phyloP scores from a whole-genome alignment of 192 early-diverging fungal genomes.

The Coemansia sp. region DNA sequence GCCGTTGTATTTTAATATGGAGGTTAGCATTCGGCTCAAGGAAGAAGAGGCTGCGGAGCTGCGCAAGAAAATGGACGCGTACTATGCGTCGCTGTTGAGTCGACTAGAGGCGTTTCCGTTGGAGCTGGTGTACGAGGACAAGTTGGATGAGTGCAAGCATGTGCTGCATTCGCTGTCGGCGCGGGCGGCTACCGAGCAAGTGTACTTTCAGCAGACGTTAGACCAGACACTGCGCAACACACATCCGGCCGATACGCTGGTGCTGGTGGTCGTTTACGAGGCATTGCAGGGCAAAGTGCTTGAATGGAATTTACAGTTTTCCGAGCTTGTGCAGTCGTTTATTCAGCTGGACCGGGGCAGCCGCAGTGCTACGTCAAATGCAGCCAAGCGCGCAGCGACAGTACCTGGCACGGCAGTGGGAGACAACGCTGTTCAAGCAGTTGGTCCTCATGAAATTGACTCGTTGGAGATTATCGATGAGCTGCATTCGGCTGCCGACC shows the following conservation, averaged over 20 bases:
- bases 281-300: constrained; percentile 75
- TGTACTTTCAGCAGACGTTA: constrained; percentile 76
- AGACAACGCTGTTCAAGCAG: not conserved
- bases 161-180: constrained; percentile 69
- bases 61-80: constrained; percentile 67
- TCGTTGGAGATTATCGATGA: constrained; percentile 45
- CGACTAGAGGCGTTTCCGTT: constrained; percentile 77
- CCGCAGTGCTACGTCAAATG: not conserved
- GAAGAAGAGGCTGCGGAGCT: constrained; percentile 72
- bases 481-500: constrained; percentile 33
- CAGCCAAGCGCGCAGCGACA: constrained; percentile 14
- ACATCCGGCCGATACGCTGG: constrained; percentile 72
- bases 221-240: constrained; percentile 82
- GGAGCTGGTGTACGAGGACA: constrained; percentile 73
- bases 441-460: constrained; percentile 24
- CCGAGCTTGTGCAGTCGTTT: constrained; percentile 72
- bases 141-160: constrained; percentile 68
- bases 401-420: not conserved
- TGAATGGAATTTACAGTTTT: constrained; percentile 84
- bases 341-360: constrained; percentile 68
- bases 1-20: constrained; percentile 50
- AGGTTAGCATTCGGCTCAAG: constrained; percentile 67
- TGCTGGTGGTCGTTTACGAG: constrained; percentile 75
- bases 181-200: constrained; percentile 73
- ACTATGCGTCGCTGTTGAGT: constrained; percentile 83